These are phyloP conservation scores for Thalassiosira livingstoniorum DNA, from an alignment of 352 stramenopile genomes.

Conservation along the genomic window DNA sequence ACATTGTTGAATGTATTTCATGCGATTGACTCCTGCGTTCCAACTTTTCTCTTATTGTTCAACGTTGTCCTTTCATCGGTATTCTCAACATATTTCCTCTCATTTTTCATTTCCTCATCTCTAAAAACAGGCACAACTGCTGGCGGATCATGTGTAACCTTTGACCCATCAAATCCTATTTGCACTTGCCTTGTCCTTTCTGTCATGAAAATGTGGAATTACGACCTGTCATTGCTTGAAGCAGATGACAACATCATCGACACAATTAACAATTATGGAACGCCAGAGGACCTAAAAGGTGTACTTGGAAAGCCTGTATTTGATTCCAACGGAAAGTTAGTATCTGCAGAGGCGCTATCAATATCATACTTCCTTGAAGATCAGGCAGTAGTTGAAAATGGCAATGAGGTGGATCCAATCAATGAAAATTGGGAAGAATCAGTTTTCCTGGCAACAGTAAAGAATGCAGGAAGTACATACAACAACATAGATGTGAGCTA, in stretches of 20 bases:
- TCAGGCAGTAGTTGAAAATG: constrained; percentile 48
- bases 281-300: constrained; percentile 46
- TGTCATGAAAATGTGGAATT: constrained; percentile 78
- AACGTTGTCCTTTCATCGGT: constrained; percentile 12
- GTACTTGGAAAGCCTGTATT: constrained; percentile 58
- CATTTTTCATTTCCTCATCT: no score
- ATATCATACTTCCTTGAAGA: constrained; percentile 70
- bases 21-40: background rate
- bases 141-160: constrained; percentile 52
- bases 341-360: constrained; percentile 60
- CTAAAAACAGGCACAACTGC: no score
- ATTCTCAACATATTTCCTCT: background rate
- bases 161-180: constrained; percentile 32
- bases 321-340: constrained; percentile 38
- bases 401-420: constrained; percentile 49
- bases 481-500: constrained; percentile 38
- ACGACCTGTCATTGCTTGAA: constrained; percentile 68
- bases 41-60: background rate
- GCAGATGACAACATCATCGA: constrained; percentile 57
- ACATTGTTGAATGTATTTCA: background rate
- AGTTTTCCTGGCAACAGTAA: constrained; percentile 48
- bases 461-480: constrained; percentile 4
- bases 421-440: constrained; percentile 67
- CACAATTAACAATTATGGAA: constrained; percentile 58
- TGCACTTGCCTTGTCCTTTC: constrained; percentile 69